Conservation (phyloP, 2,329 filamentous ascomycete species). For the Pseudocercospora crystallina region DNA sequence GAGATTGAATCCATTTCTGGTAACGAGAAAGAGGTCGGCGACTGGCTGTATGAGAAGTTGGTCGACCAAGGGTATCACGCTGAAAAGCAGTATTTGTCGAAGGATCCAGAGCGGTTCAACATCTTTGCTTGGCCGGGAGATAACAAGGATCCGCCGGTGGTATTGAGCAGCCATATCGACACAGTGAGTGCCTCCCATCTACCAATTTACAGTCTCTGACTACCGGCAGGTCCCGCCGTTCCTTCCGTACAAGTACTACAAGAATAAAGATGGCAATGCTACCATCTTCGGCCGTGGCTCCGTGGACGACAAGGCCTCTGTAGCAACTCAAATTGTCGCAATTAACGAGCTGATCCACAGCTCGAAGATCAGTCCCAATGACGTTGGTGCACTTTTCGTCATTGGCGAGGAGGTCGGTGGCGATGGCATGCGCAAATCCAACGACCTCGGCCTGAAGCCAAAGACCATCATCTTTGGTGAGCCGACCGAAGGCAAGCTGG, state of each 20-base stretch:
- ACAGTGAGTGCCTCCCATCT: conserved; percentile 45
- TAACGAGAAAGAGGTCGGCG: conserved; percentile 66
- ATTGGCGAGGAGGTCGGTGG: conserved; percentile 83
- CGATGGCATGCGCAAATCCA: conserved; percentile 69
- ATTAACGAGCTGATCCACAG: conserved; percentile 53
- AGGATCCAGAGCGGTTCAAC: conserved; percentile 62
- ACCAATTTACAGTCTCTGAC: not conserved
- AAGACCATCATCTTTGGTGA: conserved; percentile 86
- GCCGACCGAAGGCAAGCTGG: conserved; percentile 84
- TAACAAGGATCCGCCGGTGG: conserved; percentile 55
- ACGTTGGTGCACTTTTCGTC: conserved; percentile 58
- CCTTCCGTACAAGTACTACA: conserved; percentile 63
- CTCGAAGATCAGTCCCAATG: conserved; percentile 43
- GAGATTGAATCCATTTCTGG: conserved; percentile 70
- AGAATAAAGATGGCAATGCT: conserved; percentile 36
- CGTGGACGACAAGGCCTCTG: conserved; percentile 59
- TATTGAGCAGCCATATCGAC: conserved; percentile 83
- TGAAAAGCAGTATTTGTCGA: conserved; percentile 55
- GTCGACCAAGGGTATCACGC: conserved; percentile 60
- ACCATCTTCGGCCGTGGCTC: conserved; percentile 65
- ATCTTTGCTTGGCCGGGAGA: conserved; percentile 65
- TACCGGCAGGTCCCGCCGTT: conserved; percentile 61
- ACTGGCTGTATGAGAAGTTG: conserved; percentile 69
- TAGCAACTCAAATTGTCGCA: conserved; percentile 74
- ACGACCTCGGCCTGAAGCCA: conserved; percentile 47